Percentiles rank a stretch among this genome's conserved stretches.
phyloP scores from a whole-genome alignment of 2,329 filamentous ascomycete species.

The Celoporthe dispersa region DNA sequence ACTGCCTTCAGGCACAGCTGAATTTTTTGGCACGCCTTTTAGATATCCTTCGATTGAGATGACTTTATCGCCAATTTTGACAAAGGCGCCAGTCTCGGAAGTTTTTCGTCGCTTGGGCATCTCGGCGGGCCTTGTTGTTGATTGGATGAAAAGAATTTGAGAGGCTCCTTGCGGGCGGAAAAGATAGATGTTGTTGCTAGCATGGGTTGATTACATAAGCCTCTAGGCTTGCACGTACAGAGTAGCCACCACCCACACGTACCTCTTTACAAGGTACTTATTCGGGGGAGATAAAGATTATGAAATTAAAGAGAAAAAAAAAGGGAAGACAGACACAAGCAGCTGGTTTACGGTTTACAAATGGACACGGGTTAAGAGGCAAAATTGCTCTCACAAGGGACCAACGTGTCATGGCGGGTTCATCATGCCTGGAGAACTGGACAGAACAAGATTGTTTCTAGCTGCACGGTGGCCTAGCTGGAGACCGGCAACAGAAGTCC shows the following conservation, averaged over 20 bases:
- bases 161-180: neutral
- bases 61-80: slow-evolving; percentile 53
- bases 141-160: slow-evolving; percentile 20
- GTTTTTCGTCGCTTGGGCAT: slow-evolving; percentile 36
- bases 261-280: too few relatives aligned
- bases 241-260: neutral
- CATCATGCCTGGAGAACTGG: too few relatives aligned
- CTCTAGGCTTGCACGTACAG: neutral
- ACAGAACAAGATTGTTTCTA: too few relatives aligned
- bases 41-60: slow-evolving; percentile 58
- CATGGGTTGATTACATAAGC: neutral
- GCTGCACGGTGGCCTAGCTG: too few relatives aligned
- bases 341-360: neutral
- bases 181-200: neutral
- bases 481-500: too few relatives aligned
- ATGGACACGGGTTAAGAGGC: too few relatives aligned
- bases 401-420: too few relatives aligned
- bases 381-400: too few relatives aligned
- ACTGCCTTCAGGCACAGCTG: slow-evolving; percentile 20
- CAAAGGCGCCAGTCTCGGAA: slow-evolving; percentile 41
- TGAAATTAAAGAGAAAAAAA: neutral
- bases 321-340: neutral
- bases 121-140: slow-evolving; percentile 31
- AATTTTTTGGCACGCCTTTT: slow-evolving; percentile 39
- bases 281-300: too few relatives aligned